Percentiles rank a stretch among this genome's conserved stretches.
Evolutionary conservation across 129 eudicot genomes (phyloP).

Genomic region (Escallonia rubra): DNA sequence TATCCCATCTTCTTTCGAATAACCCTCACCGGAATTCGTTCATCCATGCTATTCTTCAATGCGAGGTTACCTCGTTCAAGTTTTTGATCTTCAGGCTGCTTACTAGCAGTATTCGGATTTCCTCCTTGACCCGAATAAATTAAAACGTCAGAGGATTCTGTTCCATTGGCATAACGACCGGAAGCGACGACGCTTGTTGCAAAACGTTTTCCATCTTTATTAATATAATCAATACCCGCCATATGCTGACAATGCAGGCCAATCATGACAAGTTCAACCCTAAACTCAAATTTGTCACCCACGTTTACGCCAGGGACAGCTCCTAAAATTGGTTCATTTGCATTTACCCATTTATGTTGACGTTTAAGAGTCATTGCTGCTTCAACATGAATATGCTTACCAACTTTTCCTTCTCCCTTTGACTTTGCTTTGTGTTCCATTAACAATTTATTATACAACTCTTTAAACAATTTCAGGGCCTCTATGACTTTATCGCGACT

Average conservation of each 20-base stretch:
- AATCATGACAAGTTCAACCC: slow-evolving; percentile 17
- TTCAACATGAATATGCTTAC: background rate
- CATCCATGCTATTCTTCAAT: slow-evolving; percentile 29
- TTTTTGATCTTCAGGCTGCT: slow-evolving; percentile 30
- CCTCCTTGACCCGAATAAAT: slow-evolving; percentile 23
- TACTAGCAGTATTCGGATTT: background rate
- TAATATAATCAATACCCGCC: slow-evolving; percentile 12
- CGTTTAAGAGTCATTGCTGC: slow-evolving; percentile 14
- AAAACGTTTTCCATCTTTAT: background rate
- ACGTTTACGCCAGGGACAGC: slow-evolving; percentile 14
- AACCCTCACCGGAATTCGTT: slow-evolving; percentile 27
- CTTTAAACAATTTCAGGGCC: slow-evolving; percentile 7
- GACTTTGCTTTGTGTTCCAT: background rate
- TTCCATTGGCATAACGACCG: slow-evolving; percentile 4
- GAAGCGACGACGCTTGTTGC: slow-evolving; percentile 21
- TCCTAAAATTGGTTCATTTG: slow-evolving; percentile 1
- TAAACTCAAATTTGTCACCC: slow-evolving; percentile 17
- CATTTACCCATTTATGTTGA: slow-evolving; percentile 1
- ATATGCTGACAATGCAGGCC: slow-evolving; percentile 7
- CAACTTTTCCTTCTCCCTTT: background rate
- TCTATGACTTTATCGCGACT: slow-evolving; percentile 3
- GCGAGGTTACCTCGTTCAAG: slow-evolving; percentile 42
- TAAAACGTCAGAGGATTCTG: slow-evolving; percentile 4
- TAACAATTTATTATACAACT: background rate
- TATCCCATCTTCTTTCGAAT: slow-evolving; percentile 14